Base-by-base conservation (phyloP, 179 eudicot species). In the Patellifolia procumbens region DNA sequence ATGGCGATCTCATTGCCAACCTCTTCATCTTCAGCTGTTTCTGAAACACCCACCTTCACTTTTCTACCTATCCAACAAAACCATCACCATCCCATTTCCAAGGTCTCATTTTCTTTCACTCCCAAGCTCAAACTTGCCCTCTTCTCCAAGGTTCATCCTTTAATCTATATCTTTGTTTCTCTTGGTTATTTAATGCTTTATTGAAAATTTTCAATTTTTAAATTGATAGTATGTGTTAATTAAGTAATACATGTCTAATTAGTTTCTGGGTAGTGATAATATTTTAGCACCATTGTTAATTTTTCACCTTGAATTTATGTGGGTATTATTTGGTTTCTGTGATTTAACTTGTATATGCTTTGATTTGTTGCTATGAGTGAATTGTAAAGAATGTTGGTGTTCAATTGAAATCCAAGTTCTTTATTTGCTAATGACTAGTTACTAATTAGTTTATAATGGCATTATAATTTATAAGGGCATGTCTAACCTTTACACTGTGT, bases 41-140 rank as follows among this genome's bases (percentile, higher is more conserved):
- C 76, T 20, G 79, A 76, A 71, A 51, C 73, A 28, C 51, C 81
- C 64, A 66, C 78, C 55, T 39, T 26, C 10, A 48, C 56, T 17
- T 69, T 68, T 60, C 65, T 78, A 15, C 56, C 70, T 29, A 1
- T 55, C 17, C 70, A 39, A 15, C 75, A 66, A 45, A 34, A 71
- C 34, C 34, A 69, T 31, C 77, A 66, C 5, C 69, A 79, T 59
- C 58, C 64, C 10, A 68, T 58, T 20, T 43, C 75, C n/a, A 74
- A 28, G 11, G 72, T 79, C 74, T 69, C 73, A 68, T 88, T 81
- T 83, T 72, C 77, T 24, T 73, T 87, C 79, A 68, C 89, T 85
- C 76, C 89, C 48, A 82, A 85, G 68, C 84, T 81, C 73, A 78
- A 83, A 63, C 73, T 77, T 64, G 83, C 81, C 10, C 74, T 83